Evolutionary conservation across 139 green algal species (phyloP), one percentile per base, ranked within the genome.

Genomic region (Chlamydomonas applanata): DNA sequence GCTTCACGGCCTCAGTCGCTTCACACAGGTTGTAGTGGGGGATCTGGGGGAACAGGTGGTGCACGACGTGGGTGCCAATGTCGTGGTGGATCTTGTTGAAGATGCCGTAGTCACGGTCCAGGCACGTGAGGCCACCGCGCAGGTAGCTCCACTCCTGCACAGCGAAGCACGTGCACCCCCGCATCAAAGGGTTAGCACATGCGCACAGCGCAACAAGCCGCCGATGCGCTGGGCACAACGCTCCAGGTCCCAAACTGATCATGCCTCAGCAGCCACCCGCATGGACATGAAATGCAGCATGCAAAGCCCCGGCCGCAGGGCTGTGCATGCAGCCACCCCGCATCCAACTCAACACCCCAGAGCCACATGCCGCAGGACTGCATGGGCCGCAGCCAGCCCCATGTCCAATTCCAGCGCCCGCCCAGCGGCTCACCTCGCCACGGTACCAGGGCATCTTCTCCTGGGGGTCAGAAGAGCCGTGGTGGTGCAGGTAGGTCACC

Each of bases 11-110:
- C 79, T 96, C 89, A n/a, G 94, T 98, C 14, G 94, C 94, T 46
- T 93, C 86, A 64, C 79, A 73, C 76, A 98, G 80, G 87, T 98
- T 85, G 91, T 98, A 98, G 87, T 98, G 94, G 24, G 94, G 94
- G 40, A 98, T 98, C 86, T 96, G 87, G 62, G 94, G 89, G 83
- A 98, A 97, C 24, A 98, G 84, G 81, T 98, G 94, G 74, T 98
- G 94, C 70, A 97, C 83, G 9, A 98, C 94, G 81, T 98, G 94
- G 2, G 93, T 98, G 54, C 92, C 94, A 35, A 98, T 98, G 80
- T 97, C 89, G 71, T 98, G 94, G 81, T 98, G 93, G 72, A 98
- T 94, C 79, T 97, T 97, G 83, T 97, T 97, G 88, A 97, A 96
- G 80, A 98, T 95, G 74, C 94, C 94, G 70, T 93, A 98, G 79